Base-by-base conservation (phyloP, 148 eudicot species). In the Salicornia ramosissima region DNA sequence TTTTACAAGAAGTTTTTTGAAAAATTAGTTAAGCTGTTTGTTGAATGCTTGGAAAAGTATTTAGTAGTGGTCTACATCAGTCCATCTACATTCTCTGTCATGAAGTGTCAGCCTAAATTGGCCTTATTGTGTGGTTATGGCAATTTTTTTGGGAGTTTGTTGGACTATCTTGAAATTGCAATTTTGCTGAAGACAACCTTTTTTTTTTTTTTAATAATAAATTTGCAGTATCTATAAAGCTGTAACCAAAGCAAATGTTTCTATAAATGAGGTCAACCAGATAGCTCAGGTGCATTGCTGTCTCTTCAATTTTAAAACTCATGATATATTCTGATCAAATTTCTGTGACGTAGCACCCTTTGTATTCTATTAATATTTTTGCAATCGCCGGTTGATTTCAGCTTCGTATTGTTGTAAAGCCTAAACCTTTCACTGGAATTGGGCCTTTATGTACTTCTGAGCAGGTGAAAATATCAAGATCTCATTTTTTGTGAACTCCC, bases 371-470 rank as follows among this genome's bases (percentile, higher is more conserved):
- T 19, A 53, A 60, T 67, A 51, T 28, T 61, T 30, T 30, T 15
- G 58, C 19, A 52, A 22, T 64, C 53, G 30, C 73, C 53, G 59
- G 47, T 69, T 72, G 40, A 31, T 75, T 57, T 53, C 84, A 94
- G 99, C 91, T 94, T 71, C 86, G 92, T 45, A 84, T 94, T 73
- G 80, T 87, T 52, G 77, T 94, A 72, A 88, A 82, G 82, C 99
- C 99, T 76, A 94, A 87, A 80, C 80, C 97, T 29, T 80, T 91
- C 73, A 76, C 69, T 64, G 96, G 93, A 56, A 86, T 90, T 47
- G 93, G 96, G 71, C 99, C 97, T 76, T 71, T 94, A 33, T 94
- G 97, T 73, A 90, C 77, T 79, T 83, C 91, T 71, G 91, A 94
- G 68, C 99, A 94, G 97, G 99, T 94, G 71, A 54, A 46, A 68